Conservation (phyloP, 345 rosid species). For the Noccaea bulbosa region DNA sequence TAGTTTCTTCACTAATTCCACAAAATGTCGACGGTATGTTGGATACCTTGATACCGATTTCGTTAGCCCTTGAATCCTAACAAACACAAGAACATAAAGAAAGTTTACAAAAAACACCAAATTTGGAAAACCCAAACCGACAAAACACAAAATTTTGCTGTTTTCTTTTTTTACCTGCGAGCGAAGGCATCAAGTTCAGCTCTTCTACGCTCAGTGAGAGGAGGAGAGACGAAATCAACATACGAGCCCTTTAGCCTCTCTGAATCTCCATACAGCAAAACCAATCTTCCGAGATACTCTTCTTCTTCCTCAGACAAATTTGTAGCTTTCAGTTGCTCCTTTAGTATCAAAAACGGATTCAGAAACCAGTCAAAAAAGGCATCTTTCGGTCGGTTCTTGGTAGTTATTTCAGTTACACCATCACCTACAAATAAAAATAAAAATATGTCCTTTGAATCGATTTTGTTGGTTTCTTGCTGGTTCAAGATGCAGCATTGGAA, state of each 20-base stretch:
- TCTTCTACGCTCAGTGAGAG: conserved; percentile 72
- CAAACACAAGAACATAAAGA: conserved; percentile 10
- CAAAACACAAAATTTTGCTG: not conserved
- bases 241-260: conserved; percentile 57
- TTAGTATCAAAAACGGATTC: conserved; percentile 77
- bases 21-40: conserved; percentile 69
- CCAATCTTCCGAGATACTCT: conserved; percentile 73
- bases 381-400: conserved; percentile 79
- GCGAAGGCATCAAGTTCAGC: conserved; percentile 96
- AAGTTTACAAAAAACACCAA: not conserved
- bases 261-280: conserved; percentile 68
- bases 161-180: conserved; percentile 62
- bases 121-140: not conserved
- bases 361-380: conserved; percentile 91
- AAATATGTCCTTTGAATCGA: not conserved
- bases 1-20: conserved; percentile 53
- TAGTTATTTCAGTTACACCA: conserved; percentile 62
- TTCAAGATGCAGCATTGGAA: too few relatives aligned
- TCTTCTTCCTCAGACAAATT: conserved; percentile 78
- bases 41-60: conserved; percentile 86
- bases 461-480: conserved; percentile 15
- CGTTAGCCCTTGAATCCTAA: conserved; percentile 79
- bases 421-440: conserved; percentile 54
- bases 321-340: conserved; percentile 88
- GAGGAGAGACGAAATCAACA: conserved; percentile 54